Conservation (phyloP, 306 rosid genomes). For the Trifolium repens region DNA sequence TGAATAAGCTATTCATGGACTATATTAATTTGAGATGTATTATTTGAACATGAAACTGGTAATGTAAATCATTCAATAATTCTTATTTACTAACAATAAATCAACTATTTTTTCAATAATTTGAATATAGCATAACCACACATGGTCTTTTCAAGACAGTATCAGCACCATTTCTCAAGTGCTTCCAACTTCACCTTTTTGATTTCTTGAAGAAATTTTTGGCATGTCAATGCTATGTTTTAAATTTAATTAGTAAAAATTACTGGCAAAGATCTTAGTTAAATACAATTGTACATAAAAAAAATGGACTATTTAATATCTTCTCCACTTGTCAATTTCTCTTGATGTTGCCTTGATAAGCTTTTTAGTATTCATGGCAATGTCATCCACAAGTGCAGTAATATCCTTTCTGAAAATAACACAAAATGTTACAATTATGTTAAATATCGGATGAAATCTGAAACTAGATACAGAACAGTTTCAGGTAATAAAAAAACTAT, state of each 20-base stretch:
- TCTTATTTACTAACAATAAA: not conserved
- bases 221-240: not conserved
- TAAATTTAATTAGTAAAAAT: not conserved
- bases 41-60: not conserved
- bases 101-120: not conserved
- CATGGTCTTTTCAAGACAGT: not conserved
- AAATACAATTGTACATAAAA: slow-evolving; percentile 30
- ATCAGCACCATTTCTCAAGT: not conserved
- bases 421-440: slow-evolving; percentile 15
- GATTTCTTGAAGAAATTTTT: not conserved
- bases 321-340: slow-evolving; percentile 81
- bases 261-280: slow-evolving; percentile 17
- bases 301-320: slow-evolving; percentile 46
- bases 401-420: slow-evolving; percentile 65
- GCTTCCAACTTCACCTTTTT: not conserved
- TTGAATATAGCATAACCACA: not conserved
- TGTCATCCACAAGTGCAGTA: slow-evolving; percentile 70
- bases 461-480: slow-evolving; percentile 26
- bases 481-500: not conserved
- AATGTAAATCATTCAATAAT: not conserved
- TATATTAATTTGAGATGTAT: too few species aligned
- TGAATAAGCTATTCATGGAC: not conserved
- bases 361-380: slow-evolving; percentile 69
- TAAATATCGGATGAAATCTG: slow-evolving; percentile 11
- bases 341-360: slow-evolving; percentile 65